phyloP scores from a whole-genome alignment of 352 stramenopile species.

The Elongisporangium undulatum region DNA sequence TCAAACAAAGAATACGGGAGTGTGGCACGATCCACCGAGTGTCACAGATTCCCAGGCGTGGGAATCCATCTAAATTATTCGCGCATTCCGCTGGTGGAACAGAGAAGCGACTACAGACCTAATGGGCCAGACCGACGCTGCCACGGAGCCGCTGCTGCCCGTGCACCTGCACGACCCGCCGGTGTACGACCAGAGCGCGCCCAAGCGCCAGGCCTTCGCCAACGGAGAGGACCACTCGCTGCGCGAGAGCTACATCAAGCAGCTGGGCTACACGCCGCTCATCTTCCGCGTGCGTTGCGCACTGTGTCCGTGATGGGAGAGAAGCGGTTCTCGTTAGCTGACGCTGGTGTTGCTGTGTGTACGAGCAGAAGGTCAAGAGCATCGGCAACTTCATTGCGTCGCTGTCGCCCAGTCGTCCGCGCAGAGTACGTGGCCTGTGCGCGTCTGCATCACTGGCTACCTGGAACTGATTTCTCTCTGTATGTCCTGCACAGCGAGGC shows the following conservation, averaged over 20 bases:
- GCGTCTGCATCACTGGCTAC: neutral
- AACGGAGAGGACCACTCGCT: conserved; percentile 27
- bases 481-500: conserved; percentile 11
- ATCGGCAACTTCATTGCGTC: conserved; percentile 71
- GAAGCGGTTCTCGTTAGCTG: neutral
- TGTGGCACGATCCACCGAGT: neutral
- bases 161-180: conserved; percentile 25
- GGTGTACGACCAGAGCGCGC: conserved; percentile 11
- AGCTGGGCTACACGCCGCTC: conserved; percentile 74
- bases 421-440: conserved; percentile 4
- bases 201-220: conserved; percentile 6
- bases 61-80: neutral
- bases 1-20: neutral
- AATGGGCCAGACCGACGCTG: conserved; percentile 11
- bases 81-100: neutral
- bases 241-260: conserved; percentile 67
- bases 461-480: neutral
- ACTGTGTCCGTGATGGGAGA: neutral
- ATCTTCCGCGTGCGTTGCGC: conserved; percentile 57
- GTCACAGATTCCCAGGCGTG: neutral
- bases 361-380: conserved; percentile 51
- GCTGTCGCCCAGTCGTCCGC: conserved; percentile 59
- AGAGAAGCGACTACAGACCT: neutral
- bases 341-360: conserved; percentile 1
- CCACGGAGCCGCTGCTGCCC: conserved; percentile 49